Evolutionary conservation across 257 asterid genomes (phyloP), one percentile per base, ranked within the genome.

Genomic region (Forsythia suspensa): DNA sequence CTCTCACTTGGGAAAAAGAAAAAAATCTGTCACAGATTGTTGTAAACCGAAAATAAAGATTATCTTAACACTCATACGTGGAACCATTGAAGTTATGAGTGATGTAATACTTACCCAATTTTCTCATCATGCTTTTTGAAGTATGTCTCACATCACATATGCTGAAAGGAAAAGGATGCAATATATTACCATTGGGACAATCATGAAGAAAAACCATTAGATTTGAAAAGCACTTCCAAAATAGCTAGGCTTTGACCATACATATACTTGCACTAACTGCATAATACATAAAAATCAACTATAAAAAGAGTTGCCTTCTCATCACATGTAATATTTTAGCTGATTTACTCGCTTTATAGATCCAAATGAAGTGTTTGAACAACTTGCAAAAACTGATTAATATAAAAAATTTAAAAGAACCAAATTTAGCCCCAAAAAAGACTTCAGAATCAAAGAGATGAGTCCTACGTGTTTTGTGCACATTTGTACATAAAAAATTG

Each of bases 131-230:
- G 90, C 68, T 93, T 95, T 81, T 92, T 92, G 93, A 92, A 92
- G 95, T 95, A 95, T 73, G 99, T 92, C 83, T n/a, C n/a, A n/a
- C n/a, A n/a, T 93, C 97, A 44, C 98, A 95, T 79, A 95, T 90
- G 89, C 98, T 95, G 95, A 46, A 83, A 75, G 44, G 70, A 68
- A 36, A 38, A 84, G 75, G 16, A 37, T 37, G 68, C 12, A 77
- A 70, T 34, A 15, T 46, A 85, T 89, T 63, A 85, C 82, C 39
- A 74, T 74, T 42, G 48, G 41, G 38, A 83, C 63, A 9, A 74
- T 68, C 4, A 5, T 34, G 9, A 37, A 46, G 68, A 73, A 76
- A 4, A 71, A 73, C 24, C 21, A 36, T n/a, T 48, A 11, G 20
- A 38, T 21, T 13, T 68, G 70, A 44, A 67, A 51, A 65, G 71